Evolutionary conservation across 768 basidiomycete species (phyloP).

Genomic region (Leccinum arenicola): DNA sequence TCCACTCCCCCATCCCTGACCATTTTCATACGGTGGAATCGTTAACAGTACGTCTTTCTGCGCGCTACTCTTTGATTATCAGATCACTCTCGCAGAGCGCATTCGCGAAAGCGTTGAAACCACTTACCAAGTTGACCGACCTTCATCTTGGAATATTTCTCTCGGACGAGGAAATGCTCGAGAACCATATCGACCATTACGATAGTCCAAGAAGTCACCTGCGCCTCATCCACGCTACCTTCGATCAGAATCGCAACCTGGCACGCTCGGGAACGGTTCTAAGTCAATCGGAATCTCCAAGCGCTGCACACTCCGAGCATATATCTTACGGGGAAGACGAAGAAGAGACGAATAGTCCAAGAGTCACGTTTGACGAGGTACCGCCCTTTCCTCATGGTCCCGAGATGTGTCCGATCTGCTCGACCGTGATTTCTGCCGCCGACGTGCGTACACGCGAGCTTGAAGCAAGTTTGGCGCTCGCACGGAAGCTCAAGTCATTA

Average conservation of each 20-base stretch:
- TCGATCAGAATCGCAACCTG: slow-evolving; percentile 6
- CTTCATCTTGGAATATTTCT: slow-evolving; percentile 65
- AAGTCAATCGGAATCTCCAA: slow-evolving; percentile 25
- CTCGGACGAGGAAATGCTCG: slow-evolving; percentile 50
- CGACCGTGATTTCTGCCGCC: slow-evolving; percentile 19
- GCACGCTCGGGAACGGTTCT: slow-evolving; percentile 12
- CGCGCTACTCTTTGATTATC: background rate
- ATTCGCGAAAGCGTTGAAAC: slow-evolving; percentile 43
- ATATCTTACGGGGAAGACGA: slow-evolving; percentile 25
- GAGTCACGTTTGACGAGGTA: slow-evolving; percentile 8
- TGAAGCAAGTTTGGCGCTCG: slow-evolving; percentile 44
- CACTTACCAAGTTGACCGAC: slow-evolving; percentile 45
- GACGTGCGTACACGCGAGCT: slow-evolving; percentile 45
- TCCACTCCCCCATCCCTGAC: slow-evolving; percentile 65
- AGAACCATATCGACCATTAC: slow-evolving; percentile 38
- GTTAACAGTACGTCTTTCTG: slow-evolving; percentile 49
- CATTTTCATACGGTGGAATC: slow-evolving; percentile 39
- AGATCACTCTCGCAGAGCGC: slow-evolving; percentile 32
- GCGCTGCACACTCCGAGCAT: slow-evolving; percentile 1
- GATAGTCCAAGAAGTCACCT: slow-evolving; percentile 25
- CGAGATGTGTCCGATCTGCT: slow-evolving; percentile 38
- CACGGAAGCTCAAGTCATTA: slow-evolving; percentile 42
- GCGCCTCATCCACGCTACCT: slow-evolving; percentile 10
- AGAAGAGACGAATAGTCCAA: slow-evolving; percentile 7
- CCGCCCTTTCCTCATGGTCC: slow-evolving; percentile 32